These are phyloP conservation scores for Colletotrichum simmondsii DNA, from an alignment of 2,329 filamentous ascomycete species.

Conservation along the genomic window DNA sequence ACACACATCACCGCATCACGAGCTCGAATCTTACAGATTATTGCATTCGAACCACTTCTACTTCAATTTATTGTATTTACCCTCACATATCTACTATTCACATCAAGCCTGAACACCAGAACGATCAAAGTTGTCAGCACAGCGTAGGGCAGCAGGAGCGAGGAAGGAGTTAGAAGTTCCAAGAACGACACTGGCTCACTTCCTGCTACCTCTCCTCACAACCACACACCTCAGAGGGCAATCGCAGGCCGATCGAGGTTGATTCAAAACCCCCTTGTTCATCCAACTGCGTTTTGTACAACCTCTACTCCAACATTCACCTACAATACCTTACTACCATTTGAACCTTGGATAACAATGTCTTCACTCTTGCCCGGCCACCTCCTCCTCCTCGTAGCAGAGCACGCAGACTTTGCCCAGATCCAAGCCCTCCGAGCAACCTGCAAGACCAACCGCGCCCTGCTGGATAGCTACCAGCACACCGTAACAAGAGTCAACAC, in stretches of 20 bases:
- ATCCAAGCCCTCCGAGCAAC: constrained; percentile 29
- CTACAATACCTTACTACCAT: neutral
- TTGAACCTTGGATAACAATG: constrained; percentile 23
- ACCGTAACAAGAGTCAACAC: constrained; percentile 25
- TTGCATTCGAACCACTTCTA: neutral
- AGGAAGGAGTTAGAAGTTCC: neutral
- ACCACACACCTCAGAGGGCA: neutral
- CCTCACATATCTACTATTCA: neutral
- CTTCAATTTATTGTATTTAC: neutral
- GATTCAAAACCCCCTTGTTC: neutral
- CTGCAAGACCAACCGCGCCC: constrained; percentile 20
- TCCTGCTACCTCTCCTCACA: neutral
- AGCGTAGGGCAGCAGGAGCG: neutral
- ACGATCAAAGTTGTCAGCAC: neutral
- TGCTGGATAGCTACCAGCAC: constrained; percentile 32
- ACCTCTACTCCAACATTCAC: neutral
- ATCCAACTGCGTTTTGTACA: neutral
- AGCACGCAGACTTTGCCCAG: constrained; percentile 19
- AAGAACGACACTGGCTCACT: neutral
- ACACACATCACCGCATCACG: neutral
- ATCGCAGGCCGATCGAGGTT: neutral
- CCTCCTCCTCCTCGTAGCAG: constrained; percentile 25
- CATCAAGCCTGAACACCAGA: neutral
- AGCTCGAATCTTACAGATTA: neutral
- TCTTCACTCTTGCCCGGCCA: constrained; percentile 22